Conservation (phyloP, 169 alveolate genomes). For the Eimeria maxima region DNA sequence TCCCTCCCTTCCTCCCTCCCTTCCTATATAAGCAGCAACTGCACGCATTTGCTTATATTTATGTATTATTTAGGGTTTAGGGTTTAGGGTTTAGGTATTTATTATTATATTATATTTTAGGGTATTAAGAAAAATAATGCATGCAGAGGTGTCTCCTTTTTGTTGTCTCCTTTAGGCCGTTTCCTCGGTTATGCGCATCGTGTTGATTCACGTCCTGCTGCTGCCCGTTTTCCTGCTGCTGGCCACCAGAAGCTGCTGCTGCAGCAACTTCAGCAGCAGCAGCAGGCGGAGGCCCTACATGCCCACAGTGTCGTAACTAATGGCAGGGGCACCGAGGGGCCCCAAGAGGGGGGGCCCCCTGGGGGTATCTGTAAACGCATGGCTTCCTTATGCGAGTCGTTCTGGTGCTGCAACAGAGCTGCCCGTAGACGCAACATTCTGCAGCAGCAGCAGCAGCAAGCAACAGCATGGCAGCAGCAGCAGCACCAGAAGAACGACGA, state of each 20-base stretch:
- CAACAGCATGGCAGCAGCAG: neutral
- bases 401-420: neutral
- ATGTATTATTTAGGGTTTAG: neutral
- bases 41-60: neutral
- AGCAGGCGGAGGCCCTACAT: neutral
- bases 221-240: neutral
- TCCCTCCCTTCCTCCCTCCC: neutral
- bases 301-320: neutral
- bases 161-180: neutral
- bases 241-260: neutral
- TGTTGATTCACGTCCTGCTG: neutral
- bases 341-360: neutral
- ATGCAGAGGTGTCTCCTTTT: neutral
- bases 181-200: neutral
- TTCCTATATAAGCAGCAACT: neutral
- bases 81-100: neutral
- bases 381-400: neutral
- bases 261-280: neutral
- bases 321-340: neutral
- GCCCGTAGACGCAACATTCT: neutral
- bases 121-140: neutral
- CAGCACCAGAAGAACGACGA: constrained; percentile 26
- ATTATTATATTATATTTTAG: neutral
- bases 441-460: constrained; percentile 54
- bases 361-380: neutral